phyloP scores from a whole-genome alignment of 768 basidiomycete species.

The Lactarius indigo region DNA sequence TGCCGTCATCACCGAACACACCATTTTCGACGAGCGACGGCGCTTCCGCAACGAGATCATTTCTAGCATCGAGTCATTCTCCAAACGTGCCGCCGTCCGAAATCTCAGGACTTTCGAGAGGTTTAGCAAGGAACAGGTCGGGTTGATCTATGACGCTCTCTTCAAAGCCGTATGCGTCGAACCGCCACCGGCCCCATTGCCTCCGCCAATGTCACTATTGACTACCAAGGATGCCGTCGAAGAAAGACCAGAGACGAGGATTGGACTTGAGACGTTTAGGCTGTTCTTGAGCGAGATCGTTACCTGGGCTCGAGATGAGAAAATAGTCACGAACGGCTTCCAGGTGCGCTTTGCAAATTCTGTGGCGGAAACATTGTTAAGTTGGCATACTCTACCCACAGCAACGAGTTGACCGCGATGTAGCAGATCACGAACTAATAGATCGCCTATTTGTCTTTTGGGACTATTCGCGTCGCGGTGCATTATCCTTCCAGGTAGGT shows the following conservation, averaged over 20 bases:
- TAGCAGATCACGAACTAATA: slow-evolving; percentile 96
- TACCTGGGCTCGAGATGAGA: slow-evolving; percentile 95
- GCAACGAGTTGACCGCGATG: slow-evolving; percentile 83
- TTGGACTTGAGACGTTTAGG: slow-evolving; percentile 81
- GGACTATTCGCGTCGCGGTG: slow-evolving; percentile 79
- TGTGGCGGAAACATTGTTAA: slow-evolving; percentile 7
- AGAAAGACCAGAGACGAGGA: slow-evolving; percentile 85
- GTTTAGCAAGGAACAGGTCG: slow-evolving; percentile 84
- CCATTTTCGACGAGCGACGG: slow-evolving; percentile 81
- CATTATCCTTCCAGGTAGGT: slow-evolving; percentile 85
- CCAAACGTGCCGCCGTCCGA: slow-evolving; percentile 86
- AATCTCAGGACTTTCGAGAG: slow-evolving; percentile 76
- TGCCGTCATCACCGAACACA: slow-evolving; percentile 92
- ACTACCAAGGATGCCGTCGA: slow-evolving; percentile 53
- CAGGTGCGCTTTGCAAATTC: slow-evolving; percentile 45
- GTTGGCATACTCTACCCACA: slow-evolving; percentile 31
- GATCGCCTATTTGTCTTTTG: slow-evolving; percentile 93
- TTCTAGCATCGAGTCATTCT: slow-evolving; percentile 89
- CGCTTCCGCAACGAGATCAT: slow-evolving; percentile 87
- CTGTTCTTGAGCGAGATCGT: slow-evolving; percentile 88
- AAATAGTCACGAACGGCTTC: slow-evolving; percentile 88
- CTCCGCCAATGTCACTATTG: slow-evolving; percentile 50
- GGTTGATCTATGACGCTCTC: slow-evolving; percentile 87
- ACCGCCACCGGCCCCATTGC: slow-evolving; percentile 52
- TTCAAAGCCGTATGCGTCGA: slow-evolving; percentile 80